Percentiles rank a stretch among this genome's conserved stretches.
These are phyloP conservation scores for Vitis hybrid DNA, from an alignment of 177 flowering plant genomes.

Conservation along the genomic window DNA sequence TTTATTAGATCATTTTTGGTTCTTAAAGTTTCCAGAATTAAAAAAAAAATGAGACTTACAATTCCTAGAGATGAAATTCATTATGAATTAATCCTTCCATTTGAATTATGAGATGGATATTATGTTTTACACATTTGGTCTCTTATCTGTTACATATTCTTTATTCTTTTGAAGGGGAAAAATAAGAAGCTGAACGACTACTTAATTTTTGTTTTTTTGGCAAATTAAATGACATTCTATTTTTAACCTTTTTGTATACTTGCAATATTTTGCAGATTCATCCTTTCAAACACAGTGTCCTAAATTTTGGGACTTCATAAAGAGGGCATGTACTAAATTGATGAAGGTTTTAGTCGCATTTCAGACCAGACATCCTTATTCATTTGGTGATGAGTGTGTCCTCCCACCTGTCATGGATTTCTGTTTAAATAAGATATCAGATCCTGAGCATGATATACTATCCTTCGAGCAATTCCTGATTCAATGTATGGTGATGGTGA, in stretches of 20 bases:
- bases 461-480: constrained; percentile 75
- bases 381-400: constrained; percentile 84
- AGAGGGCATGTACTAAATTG: constrained; percentile 72
- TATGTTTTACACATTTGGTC: too few relatives aligned
- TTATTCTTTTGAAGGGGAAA: too few relatives aligned
- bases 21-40: too few relatives aligned
- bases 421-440: constrained; percentile 71
- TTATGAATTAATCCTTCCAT: background rate
- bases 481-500: constrained; percentile 92
- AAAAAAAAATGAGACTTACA: too few relatives aligned
- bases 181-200: too few relatives aligned
- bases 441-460: constrained; percentile 55
- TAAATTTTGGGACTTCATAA: constrained; percentile 64
- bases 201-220: too few relatives aligned
- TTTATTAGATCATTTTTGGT: background rate
- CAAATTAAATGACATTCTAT: background rate
- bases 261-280: constrained; percentile 56
- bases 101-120: too few relatives aligned
- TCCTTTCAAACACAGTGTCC: constrained; percentile 58
- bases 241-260: background rate
- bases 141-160: too few relatives aligned
- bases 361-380: constrained; percentile 85
- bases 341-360: constrained; percentile 77
- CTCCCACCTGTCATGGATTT: constrained; percentile 72
- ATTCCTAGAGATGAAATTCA: background rate